Evolutionary conservation across 768 basidiomycete genomes (phyloP).

Genomic region (Phylloporus sp.): DNA sequence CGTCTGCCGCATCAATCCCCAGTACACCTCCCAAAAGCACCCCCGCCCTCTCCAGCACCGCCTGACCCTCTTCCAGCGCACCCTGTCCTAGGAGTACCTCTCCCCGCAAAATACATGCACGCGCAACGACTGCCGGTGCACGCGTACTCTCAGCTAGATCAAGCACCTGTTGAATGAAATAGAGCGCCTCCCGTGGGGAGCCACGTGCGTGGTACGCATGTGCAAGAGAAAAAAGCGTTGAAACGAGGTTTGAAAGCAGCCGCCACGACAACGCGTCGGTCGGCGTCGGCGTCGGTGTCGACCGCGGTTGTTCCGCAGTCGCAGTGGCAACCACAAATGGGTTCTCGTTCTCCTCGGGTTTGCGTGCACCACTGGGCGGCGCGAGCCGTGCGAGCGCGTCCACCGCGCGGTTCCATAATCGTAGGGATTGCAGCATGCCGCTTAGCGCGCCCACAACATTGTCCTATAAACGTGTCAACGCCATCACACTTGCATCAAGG

Average conservation of each 20-base stretch:
- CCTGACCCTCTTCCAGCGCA: constrained; percentile 52
- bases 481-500: too few species aligned
- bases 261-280: constrained; percentile 70
- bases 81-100: constrained; percentile 70
- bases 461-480: constrained; percentile 40
- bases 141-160: constrained; percentile 68
- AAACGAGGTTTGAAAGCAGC: constrained; percentile 66
- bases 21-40: constrained; percentile 43
- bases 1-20: constrained; percentile 56
- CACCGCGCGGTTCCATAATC: constrained; percentile 77
- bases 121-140: constrained; percentile 58
- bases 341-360: constrained; percentile 39
- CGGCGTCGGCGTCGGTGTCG: constrained; percentile 18
- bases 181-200: constrained; percentile 80
- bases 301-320: not conserved
- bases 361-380: constrained; percentile 30
- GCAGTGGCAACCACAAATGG: constrained; percentile 49
- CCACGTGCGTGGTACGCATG: constrained; percentile 69
- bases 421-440: constrained; percentile 63
- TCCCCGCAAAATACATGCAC: constrained; percentile 62
- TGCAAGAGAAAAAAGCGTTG: constrained; percentile 60
- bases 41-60: constrained; percentile 49
- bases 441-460: constrained; percentile 55
- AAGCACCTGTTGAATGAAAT: constrained; percentile 75
- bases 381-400: constrained; percentile 62